Evolutionary conservation across 768 basidiomycete genomes (phyloP).

Genomic region (Russula abietina): DNA sequence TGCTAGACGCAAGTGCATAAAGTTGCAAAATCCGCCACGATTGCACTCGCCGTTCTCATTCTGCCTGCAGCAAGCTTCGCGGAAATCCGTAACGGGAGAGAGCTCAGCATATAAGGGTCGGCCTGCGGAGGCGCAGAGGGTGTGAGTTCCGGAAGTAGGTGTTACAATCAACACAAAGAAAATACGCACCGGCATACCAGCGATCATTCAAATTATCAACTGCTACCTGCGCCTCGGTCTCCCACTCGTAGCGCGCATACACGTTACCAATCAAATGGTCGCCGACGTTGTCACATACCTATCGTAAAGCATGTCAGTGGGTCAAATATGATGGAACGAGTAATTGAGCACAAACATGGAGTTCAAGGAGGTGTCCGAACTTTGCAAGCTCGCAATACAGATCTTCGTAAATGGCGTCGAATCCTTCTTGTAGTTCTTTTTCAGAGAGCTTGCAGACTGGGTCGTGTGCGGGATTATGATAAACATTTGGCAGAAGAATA

Average conservation of each 20-base stretch:
- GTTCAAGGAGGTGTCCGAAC: constrained; percentile 90
- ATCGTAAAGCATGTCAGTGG: background rate
- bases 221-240: constrained; percentile 91
- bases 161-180: background rate
- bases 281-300: constrained; percentile 99
- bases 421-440: constrained; percentile 84
- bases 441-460: constrained; percentile 83
- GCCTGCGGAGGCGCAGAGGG: constrained; percentile 41
- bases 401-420: constrained; percentile 93
- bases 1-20: constrained; percentile 92
- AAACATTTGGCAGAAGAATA: constrained; percentile 92
- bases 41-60: constrained; percentile 99
- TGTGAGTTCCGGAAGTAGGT: background rate
- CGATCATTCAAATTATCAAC: constrained; percentile 91
- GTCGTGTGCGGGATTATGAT: constrained; percentile 95
- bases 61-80: constrained; percentile 97
- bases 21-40: constrained; percentile 97
- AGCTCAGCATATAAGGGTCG: constrained; percentile 95
- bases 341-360: constrained; percentile 60
- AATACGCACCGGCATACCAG: constrained; percentile 88
- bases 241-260: constrained; percentile 97
- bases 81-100: constrained; percentile 96
- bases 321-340: background rate
- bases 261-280: constrained; percentile 98
- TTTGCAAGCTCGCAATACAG: constrained; percentile 91